Evolutionary conservation across 2,329 filamentous ascomycete genomes (phyloP), one percentile per base, ranked within the genome.

Genomic region (Colletotrichum australisinense): DNA sequence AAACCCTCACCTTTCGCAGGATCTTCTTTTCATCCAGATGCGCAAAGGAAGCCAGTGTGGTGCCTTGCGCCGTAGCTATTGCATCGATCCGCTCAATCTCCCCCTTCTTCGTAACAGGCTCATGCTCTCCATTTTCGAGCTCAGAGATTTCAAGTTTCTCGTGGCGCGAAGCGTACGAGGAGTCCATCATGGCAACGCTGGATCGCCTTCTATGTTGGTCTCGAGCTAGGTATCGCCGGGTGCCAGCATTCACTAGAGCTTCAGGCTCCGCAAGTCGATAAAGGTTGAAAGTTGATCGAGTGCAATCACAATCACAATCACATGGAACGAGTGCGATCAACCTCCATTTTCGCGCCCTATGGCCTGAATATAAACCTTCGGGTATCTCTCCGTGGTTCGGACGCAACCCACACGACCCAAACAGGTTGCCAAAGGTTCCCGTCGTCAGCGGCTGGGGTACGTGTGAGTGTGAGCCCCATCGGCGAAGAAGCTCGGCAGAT

Each of bases 11-110:
- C 82, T 89, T 92, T 74, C 90, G 84, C 32, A 93, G 78, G 14
- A 93, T 85, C 69, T 84, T 88, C 79, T 88, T 91, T 79, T 92
- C 89, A 65, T 88, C 85, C 22, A 90, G 75, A 64, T 86, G 83
- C 1, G 81, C 81, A 68, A 78, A 78, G 1, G 72, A 66, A 6
- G 63, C 74, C 1, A 64, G 42, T 3, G 72, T 74, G 1, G 58
- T 63, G 3, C 53, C 69, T 19, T 55, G 64, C 2, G 26, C 72
- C 3, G 72, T 62, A 3, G 68, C 62, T 2, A 63, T 24, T 4
- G 68, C 69, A 11, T 65, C 69, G 5, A 64, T 65, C 3, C 55
- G 64, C n/a, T 56, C 53, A 16, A 63, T 65, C n/a, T 73, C 55
- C 11, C 69, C 62, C 28, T 67, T 49, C 24, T 32, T 72, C 28